Evolutionary conservation across 164 flowering plant genomes (phyloP), one percentile per base, ranked within the genome.

Genomic region (Saururus chinensis): DNA sequence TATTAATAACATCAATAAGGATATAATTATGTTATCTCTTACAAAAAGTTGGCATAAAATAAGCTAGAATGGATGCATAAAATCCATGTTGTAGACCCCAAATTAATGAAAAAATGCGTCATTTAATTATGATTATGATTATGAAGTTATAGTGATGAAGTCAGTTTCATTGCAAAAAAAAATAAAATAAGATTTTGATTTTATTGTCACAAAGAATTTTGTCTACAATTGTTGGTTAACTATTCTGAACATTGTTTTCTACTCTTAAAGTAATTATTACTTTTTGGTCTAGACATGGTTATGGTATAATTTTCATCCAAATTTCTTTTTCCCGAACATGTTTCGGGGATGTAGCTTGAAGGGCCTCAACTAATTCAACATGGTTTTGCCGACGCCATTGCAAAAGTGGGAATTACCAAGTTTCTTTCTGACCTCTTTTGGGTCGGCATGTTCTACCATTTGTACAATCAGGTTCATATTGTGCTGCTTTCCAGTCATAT

Each of bases 401-500:
- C 93, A 19, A 89, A 88, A 76, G 97, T 89, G 25, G 97, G 97
- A 13, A n/a, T 89, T 11, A 78, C 78, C 61, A 92, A 92, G 77
- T 92, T 92, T 72, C 0, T 92, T 59, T 70, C 88, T 0, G 97
- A 88, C 75, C 96, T 92, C 59, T 89, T 89, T 65, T 89, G 96
- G 97, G 98, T 89, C 10, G 98, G 98, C 65, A 82, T 92, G 98
- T 92, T 92, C 71, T 89, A 92, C 76, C 98, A 92, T 60, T 90
- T 92, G 42, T 92, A 92, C 84, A 92, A 89, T 68, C 98, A 92
- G 93, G 98, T 87, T 75, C 20, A 19, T 19, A 42, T 40, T 62
- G 26, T 6, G 45, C 19, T 49, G 22, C 64, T 19, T 8, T 7
- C 54, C 7, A 53, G 20, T n/a, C 56, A 20, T 21, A 16, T 23